Percentiles rank a stretch among this genome's conserved stretches.
Evolutionary conservation across 495 filamentous ascomycete species (phyloP).

Genomic region (Penicillium antarcticum): DNA sequence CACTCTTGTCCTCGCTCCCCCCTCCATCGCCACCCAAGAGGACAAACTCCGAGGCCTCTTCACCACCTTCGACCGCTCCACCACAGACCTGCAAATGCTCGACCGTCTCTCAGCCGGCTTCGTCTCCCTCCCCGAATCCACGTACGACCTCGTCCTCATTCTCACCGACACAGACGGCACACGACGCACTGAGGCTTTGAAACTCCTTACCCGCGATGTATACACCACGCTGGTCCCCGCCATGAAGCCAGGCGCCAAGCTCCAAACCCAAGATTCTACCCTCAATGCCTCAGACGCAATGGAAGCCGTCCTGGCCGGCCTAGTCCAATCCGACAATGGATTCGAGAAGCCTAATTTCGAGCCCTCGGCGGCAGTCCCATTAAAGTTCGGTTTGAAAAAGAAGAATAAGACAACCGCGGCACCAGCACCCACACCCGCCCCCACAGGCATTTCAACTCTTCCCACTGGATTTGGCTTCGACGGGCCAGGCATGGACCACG

Average conservation of each 20-base stretch:
- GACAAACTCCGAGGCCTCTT: conserved; percentile 56
- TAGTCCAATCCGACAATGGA: conserved; percentile 57
- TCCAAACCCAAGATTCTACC: conserved; percentile 66
- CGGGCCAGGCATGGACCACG: conserved; percentile 16
- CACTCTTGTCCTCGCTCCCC: conserved; percentile 68
- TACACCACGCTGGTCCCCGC: conserved; percentile 63
- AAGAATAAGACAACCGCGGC: conserved; percentile 50
- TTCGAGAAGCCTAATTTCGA: conserved; percentile 73
- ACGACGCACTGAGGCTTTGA: conserved; percentile 54
- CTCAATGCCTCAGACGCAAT: conserved; percentile 44
- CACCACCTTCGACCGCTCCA: conserved; percentile 61
- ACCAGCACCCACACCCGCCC: conserved; percentile 9
- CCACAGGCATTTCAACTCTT: conserved; percentile 24
- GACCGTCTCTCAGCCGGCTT: conserved; percentile 86
- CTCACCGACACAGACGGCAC: conserved; percentile 69
- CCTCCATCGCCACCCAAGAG: conserved; percentile 68
- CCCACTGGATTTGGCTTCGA: conserved; percentile 44
- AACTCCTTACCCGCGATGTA: conserved; percentile 63
- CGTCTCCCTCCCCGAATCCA: conserved; percentile 68
- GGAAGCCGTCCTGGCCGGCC: conserved; percentile 80
- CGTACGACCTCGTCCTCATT: conserved; percentile 84
- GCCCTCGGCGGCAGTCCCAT: conserved; percentile 63
- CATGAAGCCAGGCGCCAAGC: conserved; percentile 66
- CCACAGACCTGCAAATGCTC: conserved; percentile 95
- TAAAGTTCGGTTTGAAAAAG: conserved; percentile 63